Evolutionary conservation across 2,329 filamentous ascomycete genomes (phyloP), one percentile per base, ranked within the genome.

Genomic region (Ophiostoma piceae): DNA sequence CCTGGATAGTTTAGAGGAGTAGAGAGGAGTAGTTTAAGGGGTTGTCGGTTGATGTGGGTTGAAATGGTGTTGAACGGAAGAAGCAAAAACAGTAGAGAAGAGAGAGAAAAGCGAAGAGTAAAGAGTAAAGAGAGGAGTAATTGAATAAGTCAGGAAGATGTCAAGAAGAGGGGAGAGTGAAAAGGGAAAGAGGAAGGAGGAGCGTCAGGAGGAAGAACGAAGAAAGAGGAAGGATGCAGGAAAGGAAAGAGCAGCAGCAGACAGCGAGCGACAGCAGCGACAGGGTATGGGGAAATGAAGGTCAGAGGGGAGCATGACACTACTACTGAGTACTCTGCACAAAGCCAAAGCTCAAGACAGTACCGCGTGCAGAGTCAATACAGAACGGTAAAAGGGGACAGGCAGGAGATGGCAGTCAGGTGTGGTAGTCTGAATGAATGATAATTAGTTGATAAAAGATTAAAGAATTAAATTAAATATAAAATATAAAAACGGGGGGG

Each of bases 1-100:
- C 57, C 57, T 62, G 14, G 26, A 62, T 29, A 32, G 51, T 26
- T 57, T 26, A 26, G 51, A 60, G 54, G 26, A 62, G 57, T 35
- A 57, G 51, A 26, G 51, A 60, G 54, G 26, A 62, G 57, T 35
- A 26, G 51, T 57, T 29, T 69, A 66, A 67, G 68, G 57, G 54
- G 39, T 8, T 41, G 43, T 60, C 12, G 22, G 62, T n/a, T 16
- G 32, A 68, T 67, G 69, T 62, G 35, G 57, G 57, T 26, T 22
- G 51, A n/a, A 57, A 35, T 35, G 8, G 5, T 35, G 4, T 35
- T 57, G 37, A 29, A 29, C 26, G 26, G 26, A 29, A 29, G 41
- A 47, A 67, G 39, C 8, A 35, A 35, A 35, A 35, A 57, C 32
- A 32, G 22, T 4, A 9, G 16, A 16, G 37, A 35, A 22, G 19